Base-by-base conservation (phyloP, 345 rosid genomes). In the Linum lewisii region DNA sequence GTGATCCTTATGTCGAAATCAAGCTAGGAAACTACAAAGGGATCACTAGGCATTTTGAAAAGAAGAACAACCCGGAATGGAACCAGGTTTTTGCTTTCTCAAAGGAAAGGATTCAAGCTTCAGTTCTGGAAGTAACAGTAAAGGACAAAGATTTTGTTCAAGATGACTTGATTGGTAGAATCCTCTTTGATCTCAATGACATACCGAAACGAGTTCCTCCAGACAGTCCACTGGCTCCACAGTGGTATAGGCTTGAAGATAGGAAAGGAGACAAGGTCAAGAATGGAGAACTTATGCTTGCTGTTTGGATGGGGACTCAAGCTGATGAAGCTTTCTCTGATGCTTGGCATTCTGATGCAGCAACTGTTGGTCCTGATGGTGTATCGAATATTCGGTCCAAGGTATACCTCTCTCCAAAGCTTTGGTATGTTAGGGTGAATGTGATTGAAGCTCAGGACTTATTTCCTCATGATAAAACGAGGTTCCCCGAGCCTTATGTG, bases 241-340 rank as follows among this genome's bases (percentile, higher is more conserved):
- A 65, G 47, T 71, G 74, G 74, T 71, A 71, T 50, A 71, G 70
- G 51, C 34, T 71, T 59, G 74, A 71, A 60, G 70, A 71, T 42
- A 21, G 74, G 32, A 65, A 71, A 47, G 69, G 66, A 19, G 69
- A 61, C 2, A 71, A 51, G 22, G 55, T 61, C 9, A 71, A 71
- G 60, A 3, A 36, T 7, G 74, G 74, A 21, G 74, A 71, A 52
- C 59, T 71, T 7, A 71, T 71, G 74, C 38, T 71, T 19, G 70
- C 74, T 49, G 74, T 71, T 37, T 71, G 74, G 74, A 71, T 65
- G n/a, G n/a, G n/a, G n/a, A n/a, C n/a, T n/a, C n/a, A n/a, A n/a
- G n/a, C n/a, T n/a, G n/a, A n/a, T n/a, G 73, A 69, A 60, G 57
- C 73, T 34, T 70, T 70, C 24, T 58, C 74, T 3, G 74, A 71